Evolutionary conservation across 495 filamentous ascomycete genomes (phyloP).

Genomic region (Hyaloscypha variabilis): DNA sequence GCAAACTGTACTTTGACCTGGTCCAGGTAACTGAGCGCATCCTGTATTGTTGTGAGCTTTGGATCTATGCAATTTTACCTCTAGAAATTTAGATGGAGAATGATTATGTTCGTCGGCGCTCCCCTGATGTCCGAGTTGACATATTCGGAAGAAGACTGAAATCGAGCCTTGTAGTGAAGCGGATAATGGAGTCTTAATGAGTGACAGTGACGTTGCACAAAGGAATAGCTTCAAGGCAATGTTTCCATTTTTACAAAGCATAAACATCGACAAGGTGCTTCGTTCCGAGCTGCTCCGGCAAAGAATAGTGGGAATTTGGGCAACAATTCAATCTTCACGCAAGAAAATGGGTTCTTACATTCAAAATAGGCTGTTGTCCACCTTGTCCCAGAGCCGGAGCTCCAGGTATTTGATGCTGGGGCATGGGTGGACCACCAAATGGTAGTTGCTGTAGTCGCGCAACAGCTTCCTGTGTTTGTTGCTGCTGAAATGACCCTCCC

Average conservation of each 20-base stretch:
- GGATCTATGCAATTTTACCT: not conserved
- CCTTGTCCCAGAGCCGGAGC: conserved; percentile 65
- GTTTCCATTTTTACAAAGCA: no score
- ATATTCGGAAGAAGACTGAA: not conserved
- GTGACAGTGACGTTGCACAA: no score
- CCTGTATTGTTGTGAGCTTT: conserved; percentile 50
- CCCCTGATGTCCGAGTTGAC: no score
- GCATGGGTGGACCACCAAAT: conserved; percentile 37
- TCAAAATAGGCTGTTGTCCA: conserved; percentile 94
- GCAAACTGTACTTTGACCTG: conserved; percentile 99
- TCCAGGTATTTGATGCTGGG: conserved; percentile 39
- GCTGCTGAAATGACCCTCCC: conserved; percentile 45
- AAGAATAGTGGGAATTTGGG: not conserved
- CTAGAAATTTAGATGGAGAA: not conserved
- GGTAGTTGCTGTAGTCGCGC: conserved; percentile 50
- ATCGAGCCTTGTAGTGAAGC: not conserved
- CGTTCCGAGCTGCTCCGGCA: not conserved
- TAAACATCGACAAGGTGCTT: not conserved
- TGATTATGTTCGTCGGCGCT: no score
- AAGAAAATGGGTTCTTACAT: conserved; percentile 57
- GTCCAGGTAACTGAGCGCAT: conserved; percentile 96
- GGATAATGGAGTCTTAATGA: no score
- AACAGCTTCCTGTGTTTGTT: conserved; percentile 45
- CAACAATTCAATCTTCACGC: not conserved
- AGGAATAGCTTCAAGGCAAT: no score